Base-by-base conservation (phyloP, 345 rosid species). In the Triadica sebifera region DNA sequence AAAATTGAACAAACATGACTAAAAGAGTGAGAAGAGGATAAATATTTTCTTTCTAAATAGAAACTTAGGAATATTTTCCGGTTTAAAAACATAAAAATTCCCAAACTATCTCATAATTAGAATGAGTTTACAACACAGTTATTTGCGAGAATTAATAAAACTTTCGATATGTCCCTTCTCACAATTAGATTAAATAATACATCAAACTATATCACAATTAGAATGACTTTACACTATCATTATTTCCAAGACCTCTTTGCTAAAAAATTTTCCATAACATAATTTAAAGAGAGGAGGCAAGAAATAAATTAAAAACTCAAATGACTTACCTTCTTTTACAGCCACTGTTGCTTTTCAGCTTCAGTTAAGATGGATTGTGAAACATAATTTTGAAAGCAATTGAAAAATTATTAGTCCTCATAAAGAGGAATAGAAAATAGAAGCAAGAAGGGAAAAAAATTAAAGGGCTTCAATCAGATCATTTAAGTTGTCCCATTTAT, bases 201-300 rank as follows among this genome's bases (percentile, higher is more conserved):
- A 90, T 85, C 81, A 78, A 77, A 88, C 72, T 81, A 83, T 41
- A 69, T n/a, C n/a, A n/a, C n/a, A 51, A 74, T 77, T 75, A 13
- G 87, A 81, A 69, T 84, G n/a, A n/a, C n/a, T n/a, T n/a, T n/a
- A n/a, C 87, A 80, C 75, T 86, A 78, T 86, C 86, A 60, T 79
- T 71, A 65, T 67, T 38, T n/a, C 74, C n/a, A n/a, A n/a, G n/a
- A n/a, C n/a, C n/a, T n/a, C n/a, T n/a, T 22, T 20, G 15, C 65
- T 65, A 39, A 62, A 43, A 46, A 62, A 16, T 46, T 53, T 0
- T 17, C n/a, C n/a, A n/a, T 45, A 64, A 63, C 57, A 76, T 3
- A 37, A 43, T 47, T 13, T 15, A 39, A 16, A 20, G 46, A 61
- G 60, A 51, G 60, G 24, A 38, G 5, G 19, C 20, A 24, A 22